A percentile compares a stretch with the other conserved stretches of the same genome.
Evolutionary conservation across 805 yeast genomes (phyloP).

Genomic region (Wickerhamiella musiphila): DNA sequence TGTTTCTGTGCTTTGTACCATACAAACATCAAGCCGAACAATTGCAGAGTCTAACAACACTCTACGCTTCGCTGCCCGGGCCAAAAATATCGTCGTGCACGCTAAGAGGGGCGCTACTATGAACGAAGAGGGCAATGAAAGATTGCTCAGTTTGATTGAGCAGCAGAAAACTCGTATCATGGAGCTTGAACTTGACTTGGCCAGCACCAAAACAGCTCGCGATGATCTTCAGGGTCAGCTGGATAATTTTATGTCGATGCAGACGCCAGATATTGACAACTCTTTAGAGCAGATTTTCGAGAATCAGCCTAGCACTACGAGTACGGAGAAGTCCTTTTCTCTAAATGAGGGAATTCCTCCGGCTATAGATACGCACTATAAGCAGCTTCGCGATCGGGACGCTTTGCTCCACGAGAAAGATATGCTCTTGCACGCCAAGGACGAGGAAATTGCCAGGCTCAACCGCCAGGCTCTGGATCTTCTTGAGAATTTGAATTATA

Average conservation of each 20-base stretch:
- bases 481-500: too few species aligned
- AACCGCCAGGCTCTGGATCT: too few species aligned
- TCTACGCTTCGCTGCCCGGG: constrained; percentile 79
- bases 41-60: constrained; percentile 75
- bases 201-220: constrained; percentile 4
- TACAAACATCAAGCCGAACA: constrained; percentile 42
- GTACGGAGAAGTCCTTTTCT: too few species aligned
- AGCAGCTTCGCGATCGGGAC: too few species aligned
- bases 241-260: constrained; percentile 9
- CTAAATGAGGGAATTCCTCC: too few species aligned
- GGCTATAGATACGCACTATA: too few species aligned
- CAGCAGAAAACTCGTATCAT: constrained; percentile 38
- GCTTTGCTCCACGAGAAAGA: too few species aligned
- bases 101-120: constrained; percentile 31
- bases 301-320: too few species aligned
- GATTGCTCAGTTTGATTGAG: constrained; percentile 42
- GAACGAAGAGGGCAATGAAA: constrained; percentile 29
- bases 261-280: constrained; percentile 9
- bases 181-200: constrained; percentile 13
- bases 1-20: constrained; percentile 74
- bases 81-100: constrained; percentile 62
- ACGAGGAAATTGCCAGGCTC: too few species aligned
- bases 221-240: constrained; percentile 16
- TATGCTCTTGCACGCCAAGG: too few species aligned
- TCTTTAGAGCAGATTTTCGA: too few species aligned